Evolutionary conservation across 164 flowering plant genomes (phyloP).

Genomic region (Hamamelis virginiana): DNA sequence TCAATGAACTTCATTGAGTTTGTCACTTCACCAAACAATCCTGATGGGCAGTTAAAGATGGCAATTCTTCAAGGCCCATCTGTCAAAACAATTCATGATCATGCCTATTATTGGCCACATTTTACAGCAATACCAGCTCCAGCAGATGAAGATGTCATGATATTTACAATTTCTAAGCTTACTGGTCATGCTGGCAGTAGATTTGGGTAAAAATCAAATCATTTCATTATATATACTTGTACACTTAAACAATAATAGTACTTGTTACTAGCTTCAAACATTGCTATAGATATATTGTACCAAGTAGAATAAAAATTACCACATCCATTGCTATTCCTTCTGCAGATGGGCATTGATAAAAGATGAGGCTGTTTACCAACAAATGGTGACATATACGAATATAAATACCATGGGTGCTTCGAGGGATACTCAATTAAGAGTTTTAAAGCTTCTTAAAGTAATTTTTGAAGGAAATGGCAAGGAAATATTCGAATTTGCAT

Average conservation of each 20-base stretch:
- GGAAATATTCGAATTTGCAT: conserved; percentile 44
- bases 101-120: conserved; percentile 82
- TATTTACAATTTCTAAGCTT: too few relatives aligned
- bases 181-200: too few relatives aligned
- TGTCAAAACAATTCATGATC: conserved; percentile 49
- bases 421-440: conserved; percentile 60
- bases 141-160: conserved; percentile 51
- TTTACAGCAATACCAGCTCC: conserved; percentile 61
- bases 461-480: conserved; percentile 33
- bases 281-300: too few relatives aligned
- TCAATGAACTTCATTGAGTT: too few relatives aligned
- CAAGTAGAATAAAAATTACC: not conserved
- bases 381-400: conserved; percentile 27
- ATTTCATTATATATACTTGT: too few relatives aligned
- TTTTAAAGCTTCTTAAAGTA: too few relatives aligned
- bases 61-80: conserved; percentile 38
- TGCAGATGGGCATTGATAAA: conserved; percentile 76
- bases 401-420: conserved; percentile 45
- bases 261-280: too few relatives aligned
- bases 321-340: not conserved
- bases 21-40: conserved; percentile 87
- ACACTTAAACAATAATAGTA: too few relatives aligned
- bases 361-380: conserved; percentile 48
- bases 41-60: conserved; percentile 49
- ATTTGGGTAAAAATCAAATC: too few relatives aligned